Conservation (phyloP, 202 grass and related monocot genomes). For the Cymbopogon flexuosus region DNA sequence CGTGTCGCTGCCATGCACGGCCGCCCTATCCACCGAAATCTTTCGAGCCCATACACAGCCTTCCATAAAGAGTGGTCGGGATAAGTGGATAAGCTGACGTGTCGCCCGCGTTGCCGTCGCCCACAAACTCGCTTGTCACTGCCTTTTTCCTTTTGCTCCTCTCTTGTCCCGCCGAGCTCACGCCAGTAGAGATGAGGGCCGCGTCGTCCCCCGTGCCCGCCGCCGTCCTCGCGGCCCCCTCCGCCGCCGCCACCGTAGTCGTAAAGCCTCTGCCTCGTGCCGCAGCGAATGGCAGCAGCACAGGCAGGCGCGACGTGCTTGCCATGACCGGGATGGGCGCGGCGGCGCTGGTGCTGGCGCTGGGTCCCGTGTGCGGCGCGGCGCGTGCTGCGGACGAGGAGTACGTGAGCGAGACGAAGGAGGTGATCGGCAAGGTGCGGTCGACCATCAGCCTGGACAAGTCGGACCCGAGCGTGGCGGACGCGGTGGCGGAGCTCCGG, state of each 20-base stretch:
- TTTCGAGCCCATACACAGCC: slow-evolving; percentile 30
- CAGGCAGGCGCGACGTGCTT: slow-evolving; percentile 53
- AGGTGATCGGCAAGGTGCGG: slow-evolving; percentile 92
- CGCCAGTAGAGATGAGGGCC: slow-evolving; percentile 28
- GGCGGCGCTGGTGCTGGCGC: slow-evolving; percentile 33
- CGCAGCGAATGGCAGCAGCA: not conserved
- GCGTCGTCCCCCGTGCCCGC: slow-evolving; percentile 38
- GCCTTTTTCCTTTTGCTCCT: not conserved
- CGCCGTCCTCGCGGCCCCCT: slow-evolving; percentile 26
- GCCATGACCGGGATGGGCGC: slow-evolving; percentile 30
- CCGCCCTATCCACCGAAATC: slow-evolving; percentile 38
- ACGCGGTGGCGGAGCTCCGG: slow-evolving; percentile 75
- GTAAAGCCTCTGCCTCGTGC: not conserved
- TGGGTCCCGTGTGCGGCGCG: slow-evolving; percentile 9
- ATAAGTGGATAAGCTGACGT: slow-evolving; percentile 96
- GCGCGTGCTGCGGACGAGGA: slow-evolving; percentile 66
- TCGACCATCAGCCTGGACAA: slow-evolving; percentile 81
- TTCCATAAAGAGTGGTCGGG: slow-evolving; percentile 5
- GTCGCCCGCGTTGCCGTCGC: slow-evolving; percentile 31
- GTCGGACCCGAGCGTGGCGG: slow-evolving; percentile 72
- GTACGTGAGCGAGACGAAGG: slow-evolving; percentile 84
- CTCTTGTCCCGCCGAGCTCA: not conserved
- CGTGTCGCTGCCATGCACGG: slow-evolving; percentile 11
- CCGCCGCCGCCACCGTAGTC: not conserved
- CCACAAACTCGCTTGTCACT: not conserved